A percentile compares a stretch with the other conserved stretches of the same genome.
Evolutionary conservation across 768 basidiomycete species (phyloP).

Genomic region (Russula sp.): DNA sequence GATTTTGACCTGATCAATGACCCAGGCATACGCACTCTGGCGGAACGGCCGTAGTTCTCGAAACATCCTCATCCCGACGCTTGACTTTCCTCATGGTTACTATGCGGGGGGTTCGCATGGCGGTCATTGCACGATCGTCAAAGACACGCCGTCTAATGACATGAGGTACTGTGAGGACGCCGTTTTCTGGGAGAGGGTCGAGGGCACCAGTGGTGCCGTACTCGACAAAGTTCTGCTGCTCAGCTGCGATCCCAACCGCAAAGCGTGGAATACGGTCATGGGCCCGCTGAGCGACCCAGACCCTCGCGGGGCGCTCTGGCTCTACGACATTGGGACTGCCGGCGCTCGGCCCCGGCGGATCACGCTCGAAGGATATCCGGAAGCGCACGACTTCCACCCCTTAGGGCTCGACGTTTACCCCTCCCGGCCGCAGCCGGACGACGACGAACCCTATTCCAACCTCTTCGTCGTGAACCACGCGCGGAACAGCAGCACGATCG

Average conservation of each 20-base stretch:
- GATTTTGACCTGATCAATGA: background rate
- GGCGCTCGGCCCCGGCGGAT: slow-evolving; percentile 35
- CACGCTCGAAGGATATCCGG: slow-evolving; percentile 47
- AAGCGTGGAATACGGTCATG: slow-evolving; percentile 73
- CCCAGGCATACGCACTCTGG: slow-evolving; percentile 14
- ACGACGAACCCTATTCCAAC: slow-evolving; percentile 41
- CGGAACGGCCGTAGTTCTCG: slow-evolving; percentile 20
- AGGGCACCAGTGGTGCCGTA: slow-evolving; percentile 32
- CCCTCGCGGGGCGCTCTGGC: slow-evolving; percentile 57
- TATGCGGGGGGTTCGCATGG: slow-evolving; percentile 44
- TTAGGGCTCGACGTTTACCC: slow-evolving; percentile 58
- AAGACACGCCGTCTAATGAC: slow-evolving; percentile 29
- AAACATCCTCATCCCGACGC: slow-evolving; percentile 19
- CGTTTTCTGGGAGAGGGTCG: slow-evolving; percentile 55
- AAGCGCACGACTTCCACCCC: slow-evolving; percentile 61
- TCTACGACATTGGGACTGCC: slow-evolving; percentile 33
- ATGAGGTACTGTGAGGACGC: slow-evolving; percentile 59
- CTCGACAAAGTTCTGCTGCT: slow-evolving; percentile 41
- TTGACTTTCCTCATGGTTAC: slow-evolving; percentile 19
- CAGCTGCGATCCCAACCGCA: slow-evolving; percentile 48
- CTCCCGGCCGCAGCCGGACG: slow-evolving; percentile 30
- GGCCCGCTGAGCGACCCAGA: slow-evolving; percentile 57
- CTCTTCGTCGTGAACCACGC: slow-evolving; percentile 70
- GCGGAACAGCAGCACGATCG: slow-evolving; percentile 52
- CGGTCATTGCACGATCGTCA: slow-evolving; percentile 40